These are phyloP conservation scores for Triticum timopheevii DNA, from an alignment of 176 grass and related monocot species.

Conservation along the genomic window DNA sequence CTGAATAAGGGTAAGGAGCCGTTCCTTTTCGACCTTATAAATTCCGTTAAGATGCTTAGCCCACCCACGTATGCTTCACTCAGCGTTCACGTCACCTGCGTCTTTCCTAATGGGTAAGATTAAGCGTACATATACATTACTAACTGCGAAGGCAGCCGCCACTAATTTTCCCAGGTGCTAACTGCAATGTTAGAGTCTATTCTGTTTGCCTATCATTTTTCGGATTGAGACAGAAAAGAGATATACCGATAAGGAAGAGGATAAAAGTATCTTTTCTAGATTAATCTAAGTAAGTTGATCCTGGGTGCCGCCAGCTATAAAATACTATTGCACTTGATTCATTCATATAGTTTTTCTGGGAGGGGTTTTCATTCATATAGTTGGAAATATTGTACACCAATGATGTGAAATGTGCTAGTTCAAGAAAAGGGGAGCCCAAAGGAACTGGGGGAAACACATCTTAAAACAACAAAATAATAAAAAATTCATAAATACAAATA, in stretches of 20 bases:
- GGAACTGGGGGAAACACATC: too few species aligned
- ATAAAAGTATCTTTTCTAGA: background rate
- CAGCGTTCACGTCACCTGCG: background rate
- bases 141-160: constrained; percentile 8
- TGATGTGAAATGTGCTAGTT: too few species aligned
- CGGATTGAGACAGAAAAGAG: background rate
- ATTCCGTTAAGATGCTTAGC: too few species aligned
- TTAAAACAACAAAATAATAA: too few species aligned
- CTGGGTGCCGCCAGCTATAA: background rate
- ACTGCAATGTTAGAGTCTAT: background rate
- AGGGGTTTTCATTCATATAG: too few species aligned
- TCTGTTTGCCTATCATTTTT: constrained; percentile 16
- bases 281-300: background rate
- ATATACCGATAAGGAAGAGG: constrained; percentile 19
- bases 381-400: too few species aligned
- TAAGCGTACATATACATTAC: background rate
- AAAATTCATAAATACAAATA: too few species aligned
- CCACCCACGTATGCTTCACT: too few species aligned
- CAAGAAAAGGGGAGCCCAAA: too few species aligned
- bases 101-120: background rate
- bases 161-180: background rate
- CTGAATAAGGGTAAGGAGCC: too few species aligned
- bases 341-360: too few species aligned
- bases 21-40: too few species aligned
- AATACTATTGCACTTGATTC: background rate